A percentile compares a stretch with the other conserved stretches of the same genome.
These are phyloP conservation scores for Thinopyrum obtusiflorum DNA, from an alignment of 202 grass and related monocot species.

Conservation along the genomic window DNA sequence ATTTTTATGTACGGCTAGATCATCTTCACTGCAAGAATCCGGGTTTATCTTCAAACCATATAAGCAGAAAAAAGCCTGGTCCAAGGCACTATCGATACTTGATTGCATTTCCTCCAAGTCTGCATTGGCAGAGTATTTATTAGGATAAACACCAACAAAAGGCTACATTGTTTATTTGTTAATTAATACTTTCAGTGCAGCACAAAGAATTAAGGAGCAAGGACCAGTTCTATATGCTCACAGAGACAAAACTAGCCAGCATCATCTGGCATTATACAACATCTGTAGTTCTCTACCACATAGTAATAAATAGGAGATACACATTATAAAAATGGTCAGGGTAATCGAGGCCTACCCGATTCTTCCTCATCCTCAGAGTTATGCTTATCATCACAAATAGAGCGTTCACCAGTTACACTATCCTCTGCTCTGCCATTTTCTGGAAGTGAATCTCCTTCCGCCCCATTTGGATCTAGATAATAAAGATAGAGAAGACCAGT, in stretches of 20 bases:
- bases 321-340: conserved; percentile 13
- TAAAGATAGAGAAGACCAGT: conserved; percentile 29
- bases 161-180: neutral
- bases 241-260: conserved; percentile 19
- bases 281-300: conserved; percentile 3
- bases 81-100: conserved; percentile 83
- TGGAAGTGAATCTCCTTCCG: conserved; percentile 46
- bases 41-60: conserved; percentile 96
- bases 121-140: conserved; percentile 46
- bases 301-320: conserved; percentile 3
- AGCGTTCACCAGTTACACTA: conserved; percentile 18
- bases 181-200: conserved; percentile 20
- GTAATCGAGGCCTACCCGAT: conserved; percentile 44
- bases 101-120: conserved; percentile 86
- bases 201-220: neutral
- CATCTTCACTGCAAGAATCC: conserved; percentile 91
- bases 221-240: neutral
- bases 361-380: conserved; percentile 55
- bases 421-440: conserved; percentile 35
- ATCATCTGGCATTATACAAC: conserved; percentile 13
- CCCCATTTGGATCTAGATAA: conserved; percentile 66
- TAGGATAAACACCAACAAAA: conserved; percentile 9
- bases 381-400: conserved; percentile 36
- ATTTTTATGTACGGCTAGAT: conserved; percentile 84
- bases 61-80: conserved; percentile 94